Base-by-base conservation (phyloP, 257 asterid species). In the Handroanthus guayacan region DNA sequence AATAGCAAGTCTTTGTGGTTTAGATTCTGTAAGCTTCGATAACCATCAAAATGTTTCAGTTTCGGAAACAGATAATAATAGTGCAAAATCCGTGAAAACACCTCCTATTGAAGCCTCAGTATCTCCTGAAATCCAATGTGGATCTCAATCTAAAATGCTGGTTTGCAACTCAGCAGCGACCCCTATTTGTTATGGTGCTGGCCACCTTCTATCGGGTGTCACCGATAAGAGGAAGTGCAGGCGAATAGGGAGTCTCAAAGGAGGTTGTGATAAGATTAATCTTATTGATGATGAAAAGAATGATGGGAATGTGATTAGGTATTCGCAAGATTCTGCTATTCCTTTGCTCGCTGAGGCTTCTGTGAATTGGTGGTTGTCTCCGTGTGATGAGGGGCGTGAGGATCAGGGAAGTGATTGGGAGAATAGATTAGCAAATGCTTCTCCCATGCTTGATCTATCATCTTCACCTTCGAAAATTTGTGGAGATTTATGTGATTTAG, bases 51-150 rank as follows among this genome's bases (percentile, higher is more conserved):
- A 41, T 41, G 56, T 78, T 64, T 69, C 83, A 67, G 55, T 67
- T 65, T 45, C 57, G 31, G 75, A 55, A 55, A 34, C 36, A 43
- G 69, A 9, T 43, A 54, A 62, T 77, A n/a, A 60, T 75, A 56
- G 72, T 74, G 74, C 62, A 47, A 52, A 6, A 75, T 62, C 75
- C 76, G 85, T 72, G 72, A 86, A 81, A 78, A 92, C 97, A 39
- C 98, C 99, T 54, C 99, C 99, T 12, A 72, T 92, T 76, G 96
- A 89, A 84, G 89, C 92, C 41, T 94, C 99, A 7, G 75, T 87
- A 12, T 94, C 99, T 67, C 98, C 99, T 70, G 99, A 94, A 72
- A 86, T 92, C 56, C 97, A 88, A 75, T 79, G 57, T 20, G 85
- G 86, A 18, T 75, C 89, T 12, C 79, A 66, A 16, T 76, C 89